Conservation (phyloP, 2,329 filamentous ascomycete genomes). For the Emergomyces orientalis region DNA sequence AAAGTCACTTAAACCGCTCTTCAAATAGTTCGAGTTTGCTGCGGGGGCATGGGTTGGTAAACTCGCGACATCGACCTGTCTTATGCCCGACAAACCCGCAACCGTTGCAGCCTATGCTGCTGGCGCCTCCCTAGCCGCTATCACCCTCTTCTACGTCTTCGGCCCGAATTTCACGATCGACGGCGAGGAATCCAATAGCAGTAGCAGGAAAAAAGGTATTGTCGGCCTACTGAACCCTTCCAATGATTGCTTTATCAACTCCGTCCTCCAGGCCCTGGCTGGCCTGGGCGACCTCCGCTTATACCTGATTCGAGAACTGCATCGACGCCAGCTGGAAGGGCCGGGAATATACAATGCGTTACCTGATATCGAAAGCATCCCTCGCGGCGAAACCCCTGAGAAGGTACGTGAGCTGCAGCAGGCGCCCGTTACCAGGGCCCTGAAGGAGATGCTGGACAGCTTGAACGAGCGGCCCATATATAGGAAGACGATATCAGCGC, state of each 20-base stretch:
- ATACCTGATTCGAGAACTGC: slow-evolving; percentile 86
- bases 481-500: slow-evolving; percentile 84
- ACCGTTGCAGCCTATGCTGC: slow-evolving; percentile 89
- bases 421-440: slow-evolving; percentile 71
- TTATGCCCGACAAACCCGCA: slow-evolving; percentile 73
- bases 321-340: slow-evolving; percentile 72
- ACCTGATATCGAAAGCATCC: slow-evolving; percentile 33
- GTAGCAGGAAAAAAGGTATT: slow-evolving; percentile 68
- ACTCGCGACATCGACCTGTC: not conserved
- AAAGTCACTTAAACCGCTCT: not conserved
- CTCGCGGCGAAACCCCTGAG: slow-evolving; percentile 35
- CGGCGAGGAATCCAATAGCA: slow-evolving; percentile 54
- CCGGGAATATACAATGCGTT: slow-evolving; percentile 62
- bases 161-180: slow-evolving; percentile 95
- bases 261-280: slow-evolving; percentile 83
- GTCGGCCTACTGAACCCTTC: slow-evolving; percentile 84
- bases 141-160: slow-evolving; percentile 94
- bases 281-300: slow-evolving; percentile 80
- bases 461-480: slow-evolving; percentile 90
- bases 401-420: slow-evolving; percentile 57
- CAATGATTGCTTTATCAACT: slow-evolving; percentile 97
- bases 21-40: not conserved
- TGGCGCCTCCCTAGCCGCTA: slow-evolving; percentile 86
- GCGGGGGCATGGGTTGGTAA: not conserved
- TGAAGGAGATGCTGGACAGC: slow-evolving; percentile 87